Evolutionary conservation across 2,329 filamentous ascomycete genomes (phyloP).

Genomic region (Fusarium sp.): DNA sequence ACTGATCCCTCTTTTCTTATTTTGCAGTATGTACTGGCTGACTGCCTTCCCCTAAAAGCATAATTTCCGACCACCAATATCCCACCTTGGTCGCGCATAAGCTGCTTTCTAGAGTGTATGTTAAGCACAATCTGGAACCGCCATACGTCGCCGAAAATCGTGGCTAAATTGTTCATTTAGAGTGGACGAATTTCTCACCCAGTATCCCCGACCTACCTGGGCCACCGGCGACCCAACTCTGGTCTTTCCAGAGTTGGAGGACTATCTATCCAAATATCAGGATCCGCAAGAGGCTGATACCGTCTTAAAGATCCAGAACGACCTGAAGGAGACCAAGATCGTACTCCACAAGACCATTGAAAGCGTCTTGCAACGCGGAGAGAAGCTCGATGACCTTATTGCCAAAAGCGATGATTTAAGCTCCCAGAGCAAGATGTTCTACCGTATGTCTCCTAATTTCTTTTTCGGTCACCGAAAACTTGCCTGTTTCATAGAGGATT

Average conservation of each 20-base stretch:
- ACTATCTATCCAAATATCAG: conserved; percentile 80
- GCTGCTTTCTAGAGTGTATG: conserved; percentile 86
- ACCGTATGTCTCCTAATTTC: conserved; percentile 67
- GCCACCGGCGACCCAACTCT: conserved; percentile 64
- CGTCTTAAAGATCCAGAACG: conserved; percentile 94
- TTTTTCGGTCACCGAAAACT: conserved; percentile 1
- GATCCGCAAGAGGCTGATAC: conserved; percentile 89
- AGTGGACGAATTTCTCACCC: conserved; percentile 84
- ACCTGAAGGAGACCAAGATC: conserved; percentile 97
- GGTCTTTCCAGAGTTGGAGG: conserved; percentile 78
- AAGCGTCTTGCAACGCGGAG: conserved; percentile 84
- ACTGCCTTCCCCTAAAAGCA: no score
- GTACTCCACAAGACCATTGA: conserved; percentile 97
- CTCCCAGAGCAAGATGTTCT: conserved; percentile 97
- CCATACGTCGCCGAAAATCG: no score
- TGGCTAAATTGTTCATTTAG: no score
- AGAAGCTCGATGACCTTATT: conserved; percentile 96
- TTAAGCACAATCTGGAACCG: no score
- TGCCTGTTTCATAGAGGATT: not conserved
- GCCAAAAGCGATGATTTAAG: conserved; percentile 92
- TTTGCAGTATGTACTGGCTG: no score
- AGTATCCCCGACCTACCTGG: conserved; percentile 78
- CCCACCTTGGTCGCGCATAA: conserved; percentile 84
- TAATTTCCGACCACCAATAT: conserved; percentile 81
- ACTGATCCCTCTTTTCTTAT: no score